phyloP scores from a whole-genome alignment of 192 early-diverging fungal genomes.

The Allomyces arbusculus region DNA sequence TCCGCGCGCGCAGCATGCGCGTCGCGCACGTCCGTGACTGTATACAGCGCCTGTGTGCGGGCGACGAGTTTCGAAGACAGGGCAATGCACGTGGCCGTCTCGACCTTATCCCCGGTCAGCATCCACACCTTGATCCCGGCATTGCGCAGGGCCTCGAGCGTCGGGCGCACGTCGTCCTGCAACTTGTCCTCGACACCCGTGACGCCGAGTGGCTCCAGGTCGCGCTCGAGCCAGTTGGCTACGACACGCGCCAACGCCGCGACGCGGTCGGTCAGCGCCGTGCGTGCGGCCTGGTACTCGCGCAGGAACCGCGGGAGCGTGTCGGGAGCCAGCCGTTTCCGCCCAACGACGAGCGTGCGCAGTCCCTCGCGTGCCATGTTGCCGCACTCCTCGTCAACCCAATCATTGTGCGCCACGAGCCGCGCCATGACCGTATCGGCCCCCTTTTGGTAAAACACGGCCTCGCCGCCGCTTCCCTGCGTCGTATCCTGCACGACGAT shows the following conservation, averaged over 20 bases:
- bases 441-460: conserved; percentile 82
- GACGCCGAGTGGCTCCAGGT: conserved; percentile 73
- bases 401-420: conserved; percentile 81
- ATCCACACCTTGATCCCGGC: conserved; percentile 91
- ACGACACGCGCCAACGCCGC: conserved; percentile 40
- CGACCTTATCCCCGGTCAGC: conserved; percentile 94
- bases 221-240: conserved; percentile 45
- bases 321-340: conserved; percentile 57
- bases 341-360: conserved; percentile 77
- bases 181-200: conserved; percentile 94
- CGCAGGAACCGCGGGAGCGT: background rate
- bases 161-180: conserved; percentile 77
- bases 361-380: conserved; percentile 93
- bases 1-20: conserved; percentile 10
- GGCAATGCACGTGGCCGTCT: conserved; percentile 89
- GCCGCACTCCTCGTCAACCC: conserved; percentile 92
- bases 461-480: conserved; percentile 30
- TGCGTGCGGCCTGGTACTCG: conserved; percentile 8
- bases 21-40: conserved; percentile 20
- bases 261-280: background rate
- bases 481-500: conserved; percentile 54
- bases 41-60: conserved; percentile 66
- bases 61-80: conserved; percentile 77
- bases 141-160: conserved; percentile 70
- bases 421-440: conserved; percentile 75